These are phyloP conservation scores for Cutaneotrichosporon daszewskae DNA, from an alignment of 1,284 basidiomycete genomes.

Conservation along the genomic window DNA sequence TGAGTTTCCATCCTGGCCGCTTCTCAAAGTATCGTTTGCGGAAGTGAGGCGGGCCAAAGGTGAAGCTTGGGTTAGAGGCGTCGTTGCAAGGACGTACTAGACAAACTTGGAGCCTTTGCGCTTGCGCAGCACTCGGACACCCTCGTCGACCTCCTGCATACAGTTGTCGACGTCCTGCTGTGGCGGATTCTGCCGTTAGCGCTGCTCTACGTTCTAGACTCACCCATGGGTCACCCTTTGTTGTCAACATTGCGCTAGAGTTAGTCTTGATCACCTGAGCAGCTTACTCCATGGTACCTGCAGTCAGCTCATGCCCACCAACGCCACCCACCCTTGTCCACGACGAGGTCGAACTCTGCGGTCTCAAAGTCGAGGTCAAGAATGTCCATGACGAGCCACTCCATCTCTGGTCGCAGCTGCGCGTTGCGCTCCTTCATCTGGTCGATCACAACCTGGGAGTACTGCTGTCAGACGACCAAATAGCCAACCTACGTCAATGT, in stretches of 20 bases:
- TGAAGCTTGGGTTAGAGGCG: slow-evolving; percentile 51
- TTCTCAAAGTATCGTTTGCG: slow-evolving; percentile 60
- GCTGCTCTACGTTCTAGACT: slow-evolving; percentile 15
- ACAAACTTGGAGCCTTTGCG: slow-evolving; percentile 61
- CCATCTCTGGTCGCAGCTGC: slow-evolving; percentile 61
- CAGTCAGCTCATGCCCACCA: slow-evolving; percentile 1
- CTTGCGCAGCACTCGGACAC: slow-evolving; percentile 61
- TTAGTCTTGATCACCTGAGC: neutral
- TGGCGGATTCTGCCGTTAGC: slow-evolving; percentile 64
- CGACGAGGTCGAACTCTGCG: slow-evolving; percentile 75
- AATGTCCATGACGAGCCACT: slow-evolving; percentile 86
- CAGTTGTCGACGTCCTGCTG: slow-evolving; percentile 69
- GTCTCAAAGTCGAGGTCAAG: slow-evolving; percentile 64
- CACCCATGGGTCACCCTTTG: slow-evolving; percentile 84
- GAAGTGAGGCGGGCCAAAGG: slow-evolving; percentile 89
- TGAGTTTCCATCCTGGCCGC: slow-evolving; percentile 31
- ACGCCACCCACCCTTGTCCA: slow-evolving; percentile 70
- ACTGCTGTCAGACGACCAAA: slow-evolving; percentile 50
- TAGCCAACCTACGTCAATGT: slow-evolving; percentile 63
- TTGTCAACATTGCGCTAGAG: slow-evolving; percentile 71
- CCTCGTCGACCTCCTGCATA: slow-evolving; percentile 73
- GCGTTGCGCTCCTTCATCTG: slow-evolving; percentile 66
- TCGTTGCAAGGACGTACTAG: slow-evolving; percentile 50
- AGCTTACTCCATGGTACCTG: slow-evolving; percentile 75
- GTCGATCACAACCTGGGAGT: slow-evolving; percentile 71